Evolutionary conservation across 352 stramenopile species (phyloP).

Genomic region (Phytopythium oedochilum): DNA sequence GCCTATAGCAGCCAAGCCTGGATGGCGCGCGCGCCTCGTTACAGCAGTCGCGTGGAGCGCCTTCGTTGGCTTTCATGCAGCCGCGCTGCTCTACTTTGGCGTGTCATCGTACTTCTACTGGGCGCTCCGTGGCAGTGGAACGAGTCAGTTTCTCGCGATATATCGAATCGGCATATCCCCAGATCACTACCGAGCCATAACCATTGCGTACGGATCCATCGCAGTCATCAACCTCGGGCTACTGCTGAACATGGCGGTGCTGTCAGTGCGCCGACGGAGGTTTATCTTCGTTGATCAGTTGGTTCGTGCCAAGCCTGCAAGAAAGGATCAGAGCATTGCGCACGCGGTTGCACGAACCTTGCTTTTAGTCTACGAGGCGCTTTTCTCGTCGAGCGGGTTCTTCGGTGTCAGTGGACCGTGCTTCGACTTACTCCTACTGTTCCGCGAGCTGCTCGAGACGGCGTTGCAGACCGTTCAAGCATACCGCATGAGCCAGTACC

Average conservation of each 20-base stretch:
- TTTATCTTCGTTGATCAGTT: not conserved
- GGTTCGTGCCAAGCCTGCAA: no score
- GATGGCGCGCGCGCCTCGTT: no score
- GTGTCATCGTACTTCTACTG: not conserved
- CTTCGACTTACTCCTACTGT: constrained; percentile 19
- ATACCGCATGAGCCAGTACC: constrained; percentile 8
- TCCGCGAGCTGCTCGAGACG: constrained; percentile 6
- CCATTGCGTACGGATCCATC: not conserved
- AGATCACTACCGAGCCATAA: not conserved
- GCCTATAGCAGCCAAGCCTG: no score
- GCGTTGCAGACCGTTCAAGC: constrained; percentile 8
- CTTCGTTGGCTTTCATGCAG: not conserved
- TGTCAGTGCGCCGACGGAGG: not conserved
- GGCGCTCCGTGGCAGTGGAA: not conserved
- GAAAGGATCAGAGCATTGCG: not conserved
- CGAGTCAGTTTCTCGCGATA: not conserved
- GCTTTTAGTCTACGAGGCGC: not conserved
- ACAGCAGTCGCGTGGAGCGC: not conserved
- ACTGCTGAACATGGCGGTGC: not conserved
- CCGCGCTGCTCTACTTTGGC: not conserved
- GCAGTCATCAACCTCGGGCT: not conserved
- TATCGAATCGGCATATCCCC: not conserved
- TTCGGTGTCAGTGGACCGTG: constrained; percentile 21
- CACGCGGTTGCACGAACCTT: no score
- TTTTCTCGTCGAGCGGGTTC: constrained; percentile 21